Evolutionary conservation across 2,329 filamentous ascomycete genomes (phyloP).

Genomic region (Cladosporium colombiae): DNA sequence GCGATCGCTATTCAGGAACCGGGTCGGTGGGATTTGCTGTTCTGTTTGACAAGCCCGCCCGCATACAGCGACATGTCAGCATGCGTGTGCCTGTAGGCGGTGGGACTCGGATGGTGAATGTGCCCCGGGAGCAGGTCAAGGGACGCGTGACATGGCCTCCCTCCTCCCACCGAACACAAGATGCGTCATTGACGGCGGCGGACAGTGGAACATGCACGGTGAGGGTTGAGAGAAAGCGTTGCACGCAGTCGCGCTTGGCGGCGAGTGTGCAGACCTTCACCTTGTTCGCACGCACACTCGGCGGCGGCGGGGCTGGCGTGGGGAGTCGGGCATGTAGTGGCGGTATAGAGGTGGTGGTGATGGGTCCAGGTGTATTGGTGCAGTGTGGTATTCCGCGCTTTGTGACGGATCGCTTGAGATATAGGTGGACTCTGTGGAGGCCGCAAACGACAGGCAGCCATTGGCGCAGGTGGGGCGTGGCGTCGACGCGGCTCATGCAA

Average conservation of each 20-base stretch:
- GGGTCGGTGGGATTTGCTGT: constrained; percentile 29
- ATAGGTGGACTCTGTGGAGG: constrained; percentile 16
- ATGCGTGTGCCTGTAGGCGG: constrained; percentile 28
- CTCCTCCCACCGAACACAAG: neutral
- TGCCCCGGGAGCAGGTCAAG: neutral
- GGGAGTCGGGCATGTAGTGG: neutral
- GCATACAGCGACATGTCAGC: constrained; percentile 30
- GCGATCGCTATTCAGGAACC: constrained; percentile 27
- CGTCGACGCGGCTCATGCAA: constrained; percentile 34
- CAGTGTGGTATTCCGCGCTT: constrained; percentile 13
- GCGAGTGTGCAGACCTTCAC: constrained; percentile 2
- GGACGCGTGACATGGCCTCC: constrained; percentile 3
- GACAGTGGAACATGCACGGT: neutral
- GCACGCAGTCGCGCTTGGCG: constrained; percentile 5
- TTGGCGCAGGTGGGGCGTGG: constrained; percentile 27
- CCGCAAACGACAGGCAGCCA: constrained; percentile 9
- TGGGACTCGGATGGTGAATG: neutral
- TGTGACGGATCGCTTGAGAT: constrained; percentile 20
- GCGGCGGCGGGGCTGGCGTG: constrained; percentile 18
- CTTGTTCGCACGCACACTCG: neutral
- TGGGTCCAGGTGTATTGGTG: constrained; percentile 11
- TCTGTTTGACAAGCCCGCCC: constrained; percentile 23
- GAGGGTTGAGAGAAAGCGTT: neutral
- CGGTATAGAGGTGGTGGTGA: neutral
- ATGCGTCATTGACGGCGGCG: constrained; percentile 7